Conservation (phyloP, 805 yeast genomes). For the Teunomyces tritomae region DNA sequence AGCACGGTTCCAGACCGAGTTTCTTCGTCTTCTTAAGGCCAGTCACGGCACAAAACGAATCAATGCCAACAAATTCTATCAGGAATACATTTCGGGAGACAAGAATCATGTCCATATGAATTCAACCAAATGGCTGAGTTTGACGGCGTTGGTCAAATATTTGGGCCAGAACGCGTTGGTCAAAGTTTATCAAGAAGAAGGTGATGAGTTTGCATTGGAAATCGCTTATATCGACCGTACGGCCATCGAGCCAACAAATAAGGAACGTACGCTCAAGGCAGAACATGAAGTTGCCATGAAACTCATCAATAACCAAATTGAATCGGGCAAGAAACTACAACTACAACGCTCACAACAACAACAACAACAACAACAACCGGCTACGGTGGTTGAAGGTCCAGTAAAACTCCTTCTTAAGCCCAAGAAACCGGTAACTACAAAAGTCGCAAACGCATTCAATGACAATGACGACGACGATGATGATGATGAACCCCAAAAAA, state of each 20-base stretch:
- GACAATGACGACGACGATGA: constrained; percentile 9
- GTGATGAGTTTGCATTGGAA: constrained; percentile 36
- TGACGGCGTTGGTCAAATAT: constrained; percentile 64
- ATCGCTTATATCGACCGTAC: constrained; percentile 29
- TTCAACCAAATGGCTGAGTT: constrained; percentile 74
- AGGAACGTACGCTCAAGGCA: constrained; percentile 31
- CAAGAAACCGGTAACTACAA: not conserved
- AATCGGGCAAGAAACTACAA: constrained; percentile 29
- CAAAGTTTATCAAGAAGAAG: constrained; percentile 40
- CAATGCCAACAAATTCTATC: constrained; percentile 83
- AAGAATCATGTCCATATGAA: constrained; percentile 87
- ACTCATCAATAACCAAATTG: constrained; percentile 53
- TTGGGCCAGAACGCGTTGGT: constrained; percentile 58
- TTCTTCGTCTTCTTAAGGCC: constrained; percentile 56
- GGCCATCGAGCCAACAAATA: constrained; percentile 2
- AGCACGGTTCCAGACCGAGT: constrained; percentile 56
- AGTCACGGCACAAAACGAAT: constrained; percentile 81
- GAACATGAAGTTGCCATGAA: constrained; percentile 48
- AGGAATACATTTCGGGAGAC: constrained; percentile 75
- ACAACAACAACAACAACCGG: constrained; percentile 2
- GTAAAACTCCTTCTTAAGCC: constrained; percentile 15
- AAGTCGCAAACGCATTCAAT: constrained; percentile 3
- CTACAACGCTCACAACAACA: constrained; percentile 3
- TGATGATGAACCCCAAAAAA: constrained; percentile 6
- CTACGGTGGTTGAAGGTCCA: constrained; percentile 14